Base-by-base conservation (phyloP, 1,284 basidiomycete genomes). In the Ustilago shanxiensis region DNA sequence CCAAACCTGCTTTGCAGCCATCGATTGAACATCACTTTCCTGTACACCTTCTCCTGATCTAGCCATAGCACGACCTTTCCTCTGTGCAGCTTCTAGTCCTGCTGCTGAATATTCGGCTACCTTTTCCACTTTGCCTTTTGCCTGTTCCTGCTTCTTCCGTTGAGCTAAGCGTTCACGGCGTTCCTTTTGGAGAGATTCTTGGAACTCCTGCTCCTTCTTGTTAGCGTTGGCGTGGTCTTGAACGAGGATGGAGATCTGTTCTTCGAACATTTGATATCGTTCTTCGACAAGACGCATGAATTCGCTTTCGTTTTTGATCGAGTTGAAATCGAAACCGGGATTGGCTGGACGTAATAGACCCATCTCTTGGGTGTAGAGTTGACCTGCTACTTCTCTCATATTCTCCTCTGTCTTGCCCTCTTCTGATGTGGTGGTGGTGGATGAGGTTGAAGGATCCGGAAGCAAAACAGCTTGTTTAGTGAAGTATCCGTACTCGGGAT, bases 401-500 rank as follows among this genome's bases (percentile, higher is more conserved):
- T 29, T 50, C n/a, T 18, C 44, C 29, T 22, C 51, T 11, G 16
- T 28, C 35, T 20, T 9, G 14, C 31, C 31, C 10, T 10, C 33
- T 20, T 14, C 22, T 13, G 65, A 35, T 13, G 57, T n/a, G 18
- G 33, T 13, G n/a, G n/a, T 22, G 26, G 20, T 14, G 37, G 53
- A 55, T 22, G 54, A 31, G 13, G 69, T 47, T 6, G 60, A 22
- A 35, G 67, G 63, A 26, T 79, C 75, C 8, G 83, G 83, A 0
- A 85, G 72, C 6, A 85, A 57, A n/a, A 81, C 83, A 1, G 84
- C 84, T 31, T 85, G 84, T 51, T 82, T 74, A 22, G 68, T 70
- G 85, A 99, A 99, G 88, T 99, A 99, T 41, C 97, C 97, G 84
- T 99, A 99, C 85, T 95, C 88, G 2, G 95, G 95, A 84, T 99